These are phyloP conservation scores for Pichia sporocuriosa DNA, from an alignment of 805 yeast genomes.

Conservation along the genomic window DNA sequence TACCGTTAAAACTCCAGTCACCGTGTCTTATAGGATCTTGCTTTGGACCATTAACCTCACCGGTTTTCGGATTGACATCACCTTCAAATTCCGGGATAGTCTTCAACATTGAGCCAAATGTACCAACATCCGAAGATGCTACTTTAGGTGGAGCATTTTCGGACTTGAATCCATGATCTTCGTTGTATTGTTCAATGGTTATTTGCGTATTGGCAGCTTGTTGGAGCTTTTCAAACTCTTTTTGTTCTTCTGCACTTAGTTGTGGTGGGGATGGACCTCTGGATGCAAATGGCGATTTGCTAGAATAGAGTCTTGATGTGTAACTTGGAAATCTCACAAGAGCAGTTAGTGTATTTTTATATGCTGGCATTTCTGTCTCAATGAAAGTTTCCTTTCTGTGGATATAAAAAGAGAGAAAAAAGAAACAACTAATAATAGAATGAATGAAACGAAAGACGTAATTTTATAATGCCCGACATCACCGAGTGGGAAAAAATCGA, in stretches of 20 bases:
- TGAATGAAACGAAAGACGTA: too few species aligned
- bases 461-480: conserved; percentile 1
- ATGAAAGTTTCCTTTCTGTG: too few species aligned
- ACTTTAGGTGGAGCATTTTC: conserved; percentile 30
- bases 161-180: conserved; percentile 20
- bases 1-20: conserved; percentile 92
- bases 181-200: conserved; percentile 69
- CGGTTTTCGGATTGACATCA: conserved; percentile 84
- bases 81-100: conserved; percentile 95
- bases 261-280: conserved; percentile 54
- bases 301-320: conserved; percentile 8
- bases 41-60: conserved; percentile 95
- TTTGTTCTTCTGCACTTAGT: conserved; percentile 74
- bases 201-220: conserved; percentile 72
- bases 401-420: not conserved
- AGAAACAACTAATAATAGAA: not conserved
- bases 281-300: conserved; percentile 14
- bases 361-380: conserved; percentile 1
- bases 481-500: too few species aligned
- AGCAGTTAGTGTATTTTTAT: not conserved
- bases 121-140: conserved; percentile 42
- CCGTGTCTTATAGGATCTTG: conserved; percentile 85
- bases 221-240: conserved; percentile 85
- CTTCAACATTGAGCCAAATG: conserved; percentile 58
- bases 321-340: not conserved